phyloP scores from a whole-genome alignment of 768 basidiomycete genomes.

The Phanerochaete carnosa region DNA sequence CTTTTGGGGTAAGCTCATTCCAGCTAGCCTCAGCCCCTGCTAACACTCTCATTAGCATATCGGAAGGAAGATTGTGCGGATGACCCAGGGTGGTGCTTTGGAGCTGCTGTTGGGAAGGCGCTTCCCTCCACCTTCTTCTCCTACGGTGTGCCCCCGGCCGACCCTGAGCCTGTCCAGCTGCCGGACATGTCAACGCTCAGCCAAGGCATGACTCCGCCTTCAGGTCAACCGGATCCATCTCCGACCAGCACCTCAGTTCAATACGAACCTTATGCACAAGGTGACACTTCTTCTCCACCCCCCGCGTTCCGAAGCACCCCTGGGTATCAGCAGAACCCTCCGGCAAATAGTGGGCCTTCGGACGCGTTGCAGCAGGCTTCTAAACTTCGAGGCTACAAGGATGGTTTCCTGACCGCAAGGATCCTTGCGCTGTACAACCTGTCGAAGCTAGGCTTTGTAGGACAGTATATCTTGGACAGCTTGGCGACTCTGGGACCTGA shows the following conservation, averaged over 20 bases:
- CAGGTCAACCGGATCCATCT: neutral
- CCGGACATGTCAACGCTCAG: conserved; percentile 19
- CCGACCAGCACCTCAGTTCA: neutral
- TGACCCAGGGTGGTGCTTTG: conserved; percentile 72
- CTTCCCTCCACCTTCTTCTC: conserved; percentile 59
- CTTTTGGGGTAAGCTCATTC: conserved; percentile 54
- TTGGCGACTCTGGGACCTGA: conserved; percentile 32
- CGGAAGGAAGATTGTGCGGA: conserved; percentile 56
- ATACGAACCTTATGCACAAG: neutral
- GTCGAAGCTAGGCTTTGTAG: conserved; percentile 56
- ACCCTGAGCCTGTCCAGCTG: conserved; percentile 19
- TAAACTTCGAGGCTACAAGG: conserved; percentile 44
- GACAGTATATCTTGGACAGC: conserved; percentile 56
- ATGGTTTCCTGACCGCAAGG: conserved; percentile 55
- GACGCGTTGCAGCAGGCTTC: neutral
- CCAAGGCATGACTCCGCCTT: conserved; percentile 19
- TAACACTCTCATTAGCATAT: conserved; percentile 39
- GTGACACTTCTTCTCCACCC: neutral
- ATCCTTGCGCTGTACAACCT: conserved; percentile 47
- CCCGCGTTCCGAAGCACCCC: neutral
- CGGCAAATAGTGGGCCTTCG: neutral
- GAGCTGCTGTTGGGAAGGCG: conserved; percentile 48
- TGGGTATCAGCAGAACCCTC: neutral
- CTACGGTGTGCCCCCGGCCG: conserved; percentile 32
- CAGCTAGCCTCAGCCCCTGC: neutral